Base-by-base conservation (phyloP, 2,329 filamentous ascomycete species). In the Ophiostoma novo-ulmi region DNA sequence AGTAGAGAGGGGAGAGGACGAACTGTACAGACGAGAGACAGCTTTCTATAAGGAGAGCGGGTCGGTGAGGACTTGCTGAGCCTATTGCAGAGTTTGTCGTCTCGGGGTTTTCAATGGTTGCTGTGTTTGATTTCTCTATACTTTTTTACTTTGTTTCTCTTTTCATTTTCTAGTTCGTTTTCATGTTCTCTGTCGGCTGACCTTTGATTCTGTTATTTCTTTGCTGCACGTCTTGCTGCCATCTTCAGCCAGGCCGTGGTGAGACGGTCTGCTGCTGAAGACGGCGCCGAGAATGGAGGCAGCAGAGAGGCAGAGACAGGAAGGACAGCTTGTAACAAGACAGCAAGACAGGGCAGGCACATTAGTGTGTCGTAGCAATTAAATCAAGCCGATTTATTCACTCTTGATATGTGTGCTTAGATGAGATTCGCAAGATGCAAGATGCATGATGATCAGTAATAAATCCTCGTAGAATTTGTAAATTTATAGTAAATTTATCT, bases 11-110 rank as follows among this genome's bases (percentile, higher is more conserved):
- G 31, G 5, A 8, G 63, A 35, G 0, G 36, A 35, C 22, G 35
- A 44, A 26, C 26, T 1, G 17, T 10, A n/a, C 20, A 20, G 35
- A 13, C 31, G 35, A 17, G 20, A 39, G 70, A 41, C 26, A 36
- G 11, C n/a, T 64, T 38, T 38, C 22, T 31, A 22, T 4, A 13
- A 70, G 52, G 66, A 14, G 70, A 71, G 69, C 69, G 71, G 67
- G 69, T 72, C 71, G 69, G 71, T 70, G 69, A 69, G 69, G 70
- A 72, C 68, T 68, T 70, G 68, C 70, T 64, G 67, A 38, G 31
- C 67, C 61, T 65, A 35, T 11, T 14, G 38, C 8, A 26, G n/a
- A 31, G 35, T 1, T 14, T 68, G 36, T 13, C 36, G 63, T 39
- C 35, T 65, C 20, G 35, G 35, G 5, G 58, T 1, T 22, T 14